phyloP scores from a whole-genome alignment of 257 asterid species.

The Nicotiana sylvestris region DNA sequence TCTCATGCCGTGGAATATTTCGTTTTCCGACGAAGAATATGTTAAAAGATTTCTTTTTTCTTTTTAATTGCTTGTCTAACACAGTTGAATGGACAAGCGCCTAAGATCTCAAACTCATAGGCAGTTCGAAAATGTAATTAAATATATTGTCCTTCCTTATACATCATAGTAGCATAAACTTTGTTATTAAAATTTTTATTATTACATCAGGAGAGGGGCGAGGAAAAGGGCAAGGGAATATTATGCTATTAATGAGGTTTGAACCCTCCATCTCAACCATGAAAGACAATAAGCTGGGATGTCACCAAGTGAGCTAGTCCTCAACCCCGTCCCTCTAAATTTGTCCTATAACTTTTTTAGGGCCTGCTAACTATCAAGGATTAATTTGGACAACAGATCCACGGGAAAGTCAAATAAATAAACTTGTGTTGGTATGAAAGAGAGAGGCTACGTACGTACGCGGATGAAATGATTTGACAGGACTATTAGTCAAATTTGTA shows the following conservation, averaged over 20 bases:
- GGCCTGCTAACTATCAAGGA: too few relatives aligned
- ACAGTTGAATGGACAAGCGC: neutral
- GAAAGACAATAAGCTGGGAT: too few relatives aligned
- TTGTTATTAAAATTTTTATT: neutral
- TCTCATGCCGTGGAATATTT: neutral
- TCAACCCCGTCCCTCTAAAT: too few relatives aligned
- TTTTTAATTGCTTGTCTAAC: neutral
- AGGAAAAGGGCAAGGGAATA: too few relatives aligned
- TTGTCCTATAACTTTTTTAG: too few relatives aligned
- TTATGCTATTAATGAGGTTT: too few relatives aligned
- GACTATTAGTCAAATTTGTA: neutral
- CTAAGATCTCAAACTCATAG: neutral
- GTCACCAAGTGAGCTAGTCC: too few relatives aligned
- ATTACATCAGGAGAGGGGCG: too few relatives aligned
- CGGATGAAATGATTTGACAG: neutral
- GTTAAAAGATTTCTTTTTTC: neutral
- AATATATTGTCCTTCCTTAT: neutral
- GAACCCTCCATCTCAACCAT: too few relatives aligned
- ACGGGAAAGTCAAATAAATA: neutral
- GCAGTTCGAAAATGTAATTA: neutral
- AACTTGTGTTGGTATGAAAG: neutral
- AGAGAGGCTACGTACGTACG: neutral
- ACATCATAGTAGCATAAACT: neutral
- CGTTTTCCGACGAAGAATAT: neutral
- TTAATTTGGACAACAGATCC: neutral